Evolutionary conservation across 1,284 basidiomycete genomes (phyloP), one percentile per base, ranked within the genome.

Genomic region (Irpex sp.): DNA sequence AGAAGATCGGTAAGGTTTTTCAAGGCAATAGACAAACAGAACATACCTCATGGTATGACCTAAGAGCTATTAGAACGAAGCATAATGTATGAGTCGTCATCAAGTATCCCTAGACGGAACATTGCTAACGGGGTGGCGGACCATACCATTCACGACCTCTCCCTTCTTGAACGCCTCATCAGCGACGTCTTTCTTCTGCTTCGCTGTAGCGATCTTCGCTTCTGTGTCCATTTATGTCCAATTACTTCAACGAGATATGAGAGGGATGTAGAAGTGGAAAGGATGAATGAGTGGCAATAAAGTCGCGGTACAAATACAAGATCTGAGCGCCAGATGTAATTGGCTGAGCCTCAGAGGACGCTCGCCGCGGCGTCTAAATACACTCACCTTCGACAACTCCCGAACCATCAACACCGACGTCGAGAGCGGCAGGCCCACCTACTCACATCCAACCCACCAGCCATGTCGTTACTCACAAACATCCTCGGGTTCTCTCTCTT

Each of bases 401-500:
- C 66, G 65, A 64, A 60, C 65, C 32, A 56, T 20, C 58, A 27
- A 42, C 18, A 64, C n/a, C 62, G 62, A 18, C 56, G 24, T 54
- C n/a, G 49, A 54, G 49, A 27, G 66, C 45, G 66, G 43, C n/a
- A 24, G 27, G n/a, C 13, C 49, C n/a, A 54, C 49, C 49, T 2
- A 15, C n/a, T 54, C 49, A 54, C 6, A 18, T 22, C 20, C 56
- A 32, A 65, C 67, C 70, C 56, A 74, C 68, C 76, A 74, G 85
- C 74, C 76, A 96, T 96, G 94, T 84, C 92, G 65, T 85, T 96
- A 78, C 82, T 95, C 74, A 84, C 90, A 71, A 94, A 89, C 80
- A 84, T 96, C 76, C 78, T 94, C 79, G 95, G 95, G 65, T 95
- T 95, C 84, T 92, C 93, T 20, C 82, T 88, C 70, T 93, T 96